Conservation (phyloP, 192 early-diverging fungal species). For the Podila clonocystis region DNA sequence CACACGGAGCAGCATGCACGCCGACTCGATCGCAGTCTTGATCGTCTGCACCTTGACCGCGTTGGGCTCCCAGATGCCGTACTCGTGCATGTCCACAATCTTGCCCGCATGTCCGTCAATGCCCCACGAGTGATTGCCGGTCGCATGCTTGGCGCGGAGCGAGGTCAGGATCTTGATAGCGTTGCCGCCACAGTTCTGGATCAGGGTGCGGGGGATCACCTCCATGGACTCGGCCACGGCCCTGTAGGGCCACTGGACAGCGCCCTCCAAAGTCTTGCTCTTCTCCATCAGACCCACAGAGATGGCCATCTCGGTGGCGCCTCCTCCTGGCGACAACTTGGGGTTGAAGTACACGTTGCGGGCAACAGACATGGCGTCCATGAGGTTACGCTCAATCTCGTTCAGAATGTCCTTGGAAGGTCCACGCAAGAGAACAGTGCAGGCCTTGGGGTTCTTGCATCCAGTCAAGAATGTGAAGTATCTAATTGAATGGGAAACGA, state of each 20-base stretch:
- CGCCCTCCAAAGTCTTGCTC: slow-evolving; percentile 89
- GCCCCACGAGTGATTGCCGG: slow-evolving; percentile 89
- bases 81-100: slow-evolving; percentile 96
- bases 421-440: slow-evolving; percentile 96
- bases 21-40: slow-evolving; percentile 99
- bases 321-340: slow-evolving; percentile 93
- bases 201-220: slow-evolving; percentile 97
- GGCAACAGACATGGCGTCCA: slow-evolving; percentile 99
- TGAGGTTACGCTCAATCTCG: slow-evolving; percentile 98
- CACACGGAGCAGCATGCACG: slow-evolving; percentile 83
- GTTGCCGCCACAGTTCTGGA: slow-evolving; percentile 99
- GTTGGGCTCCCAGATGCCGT: slow-evolving; percentile 98
- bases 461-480: slow-evolving; percentile 97
- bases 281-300: slow-evolving; percentile 89
- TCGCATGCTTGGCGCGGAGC: slow-evolving; percentile 92
- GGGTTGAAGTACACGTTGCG: slow-evolving; percentile 99
- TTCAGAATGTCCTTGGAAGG: slow-evolving; percentile 98
- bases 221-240: slow-evolving; percentile 95
- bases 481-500: slow-evolving; percentile 26
- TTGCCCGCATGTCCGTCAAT: slow-evolving; percentile 94
- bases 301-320: slow-evolving; percentile 98
- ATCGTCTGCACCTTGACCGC: slow-evolving; percentile 99
- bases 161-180: slow-evolving; percentile 97
- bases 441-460: slow-evolving; percentile 98
- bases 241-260: slow-evolving; percentile 97